These are phyloP conservation scores for Rhizomucor pusillus DNA, from an alignment of 371 early-diverging fungal genomes.

Conservation along the genomic window DNA sequence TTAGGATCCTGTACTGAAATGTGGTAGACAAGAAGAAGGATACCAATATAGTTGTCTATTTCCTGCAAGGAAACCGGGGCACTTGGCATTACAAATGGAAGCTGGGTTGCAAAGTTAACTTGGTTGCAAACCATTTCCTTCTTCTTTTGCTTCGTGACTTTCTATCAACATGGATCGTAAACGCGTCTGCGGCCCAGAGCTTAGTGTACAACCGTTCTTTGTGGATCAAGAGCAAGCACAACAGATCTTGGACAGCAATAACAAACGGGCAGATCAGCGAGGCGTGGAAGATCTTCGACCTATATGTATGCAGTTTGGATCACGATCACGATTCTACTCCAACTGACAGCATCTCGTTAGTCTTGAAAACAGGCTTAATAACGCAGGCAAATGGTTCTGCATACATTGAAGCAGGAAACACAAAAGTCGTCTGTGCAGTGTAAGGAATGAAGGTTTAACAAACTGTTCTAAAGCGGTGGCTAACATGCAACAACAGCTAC, in stretches of 20 bases:
- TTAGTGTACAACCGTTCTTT: slow-evolving; percentile 66
- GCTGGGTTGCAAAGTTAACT: too few species aligned
- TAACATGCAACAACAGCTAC: slow-evolving; percentile 46
- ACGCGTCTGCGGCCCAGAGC: slow-evolving; percentile 74
- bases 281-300: slow-evolving; percentile 58
- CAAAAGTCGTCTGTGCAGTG: slow-evolving; percentile 90
- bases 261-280: slow-evolving; percentile 56
- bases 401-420: slow-evolving; percentile 81
- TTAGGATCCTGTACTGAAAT: background rate
- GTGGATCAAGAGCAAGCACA: slow-evolving; percentile 26
- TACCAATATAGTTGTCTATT: slow-evolving; percentile 31
- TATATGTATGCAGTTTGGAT: slow-evolving; percentile 45
- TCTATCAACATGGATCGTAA: slow-evolving; percentile 61
- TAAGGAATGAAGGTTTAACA: slow-evolving; percentile 39
- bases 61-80: slow-evolving; percentile 21
- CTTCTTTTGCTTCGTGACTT: background rate
- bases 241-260: slow-evolving; percentile 20
- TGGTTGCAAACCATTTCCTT: background rate
- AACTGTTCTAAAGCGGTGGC: background rate
- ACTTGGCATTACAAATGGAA: background rate
- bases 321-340: slow-evolving; percentile 4
- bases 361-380: slow-evolving; percentile 81
- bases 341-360: slow-evolving; percentile 27
- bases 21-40: background rate
- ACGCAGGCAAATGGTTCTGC: slow-evolving; percentile 90